These are phyloP conservation scores for Phytophthora rubi DNA, from an alignment of 352 stramenopile species.

Conservation along the genomic window DNA sequence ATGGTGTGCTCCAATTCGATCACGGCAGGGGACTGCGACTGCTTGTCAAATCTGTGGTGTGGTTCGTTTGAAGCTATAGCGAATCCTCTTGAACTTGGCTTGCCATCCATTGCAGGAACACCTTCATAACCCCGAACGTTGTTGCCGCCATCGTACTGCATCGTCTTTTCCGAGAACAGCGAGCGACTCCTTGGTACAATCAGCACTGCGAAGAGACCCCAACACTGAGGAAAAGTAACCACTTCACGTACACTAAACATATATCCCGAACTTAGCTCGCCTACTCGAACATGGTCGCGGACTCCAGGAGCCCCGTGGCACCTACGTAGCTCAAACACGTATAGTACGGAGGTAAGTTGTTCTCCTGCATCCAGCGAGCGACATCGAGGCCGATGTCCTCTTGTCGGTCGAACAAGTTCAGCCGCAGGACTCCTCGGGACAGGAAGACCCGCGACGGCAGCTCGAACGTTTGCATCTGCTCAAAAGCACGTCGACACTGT, in stretches of 20 bases:
- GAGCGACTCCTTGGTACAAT: conserved; percentile 7
- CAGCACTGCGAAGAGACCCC: conserved; percentile 5
- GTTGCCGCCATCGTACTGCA: conserved; percentile 42
- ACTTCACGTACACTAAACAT: conserved; percentile 24
- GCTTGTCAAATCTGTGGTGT: conserved; percentile 12
- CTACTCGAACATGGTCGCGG: conserved; percentile 7
- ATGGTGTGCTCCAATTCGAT: conserved; percentile 95
- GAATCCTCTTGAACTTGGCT: conserved; percentile 16
- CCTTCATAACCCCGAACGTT: conserved; percentile 27
- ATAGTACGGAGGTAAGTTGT: conserved; percentile 69
- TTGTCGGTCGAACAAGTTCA: conserved; percentile 67
- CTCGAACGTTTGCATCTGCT: conserved; percentile 62
- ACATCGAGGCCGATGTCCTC: conserved; percentile 62
- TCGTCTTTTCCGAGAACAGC: conserved; percentile 8
- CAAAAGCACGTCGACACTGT: not conserved
- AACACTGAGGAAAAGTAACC: conserved; percentile 25
- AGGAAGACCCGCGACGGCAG: conserved; percentile 59
- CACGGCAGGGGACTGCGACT: conserved; percentile 9
- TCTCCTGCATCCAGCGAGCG: conserved; percentile 53
- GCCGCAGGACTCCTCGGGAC: conserved; percentile 49
- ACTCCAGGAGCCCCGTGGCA: conserved; percentile 41
- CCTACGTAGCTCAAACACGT: conserved; percentile 82
- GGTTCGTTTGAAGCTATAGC: conserved; percentile 7
- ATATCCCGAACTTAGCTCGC: conserved; percentile 17
- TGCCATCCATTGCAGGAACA: conserved; percentile 16